A percentile compares a stretch with the other conserved stretches of the same genome.
phyloP scores from a whole-genome alignment of 1,284 basidiomycete genomes.

The Heliocybe sulcata region DNA sequence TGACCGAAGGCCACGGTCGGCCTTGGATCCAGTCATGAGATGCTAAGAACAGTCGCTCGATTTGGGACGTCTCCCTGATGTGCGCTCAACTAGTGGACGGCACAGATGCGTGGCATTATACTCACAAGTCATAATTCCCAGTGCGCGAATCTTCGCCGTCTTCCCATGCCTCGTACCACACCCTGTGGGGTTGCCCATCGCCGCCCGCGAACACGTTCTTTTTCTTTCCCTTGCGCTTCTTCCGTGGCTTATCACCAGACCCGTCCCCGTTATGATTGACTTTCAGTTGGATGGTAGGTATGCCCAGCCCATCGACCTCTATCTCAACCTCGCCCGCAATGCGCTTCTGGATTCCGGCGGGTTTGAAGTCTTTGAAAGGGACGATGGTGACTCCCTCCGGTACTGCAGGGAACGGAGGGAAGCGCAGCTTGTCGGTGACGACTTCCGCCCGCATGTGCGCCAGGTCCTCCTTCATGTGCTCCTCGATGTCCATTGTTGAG shows the following conservation, averaged over 20 bases:
- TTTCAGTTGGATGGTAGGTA: conserved; percentile 53
- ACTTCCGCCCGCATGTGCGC: background rate
- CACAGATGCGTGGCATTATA: background rate
- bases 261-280: conserved; percentile 32
- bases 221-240: conserved; percentile 25
- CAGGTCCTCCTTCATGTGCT: background rate
- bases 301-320: conserved; percentile 54
- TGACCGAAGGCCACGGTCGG: conserved; percentile 41
- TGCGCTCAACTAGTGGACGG: background rate
- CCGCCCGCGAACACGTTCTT: conserved; percentile 11
- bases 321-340: conserved; percentile 25
- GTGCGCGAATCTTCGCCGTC: conserved; percentile 35
- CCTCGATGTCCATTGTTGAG: background rate
- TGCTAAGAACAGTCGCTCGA: conserved; percentile 50
- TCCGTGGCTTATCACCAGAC: conserved; percentile 34
- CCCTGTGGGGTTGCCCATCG: conserved; percentile 19
- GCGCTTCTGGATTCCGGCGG: conserved; percentile 46
- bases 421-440: conserved; percentile 16
- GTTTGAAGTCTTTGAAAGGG: conserved; percentile 52
- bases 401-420: conserved; percentile 54
- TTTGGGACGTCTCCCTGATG: conserved; percentile 29
- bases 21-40: conserved; percentile 47
- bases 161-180: conserved; percentile 66
- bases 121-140: background rate
- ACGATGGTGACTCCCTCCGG: conserved; percentile 47